Evolutionary conservation across 192 early-diverging fungal species (phyloP).

Genomic region (Gamsiella multidivaricata): DNA sequence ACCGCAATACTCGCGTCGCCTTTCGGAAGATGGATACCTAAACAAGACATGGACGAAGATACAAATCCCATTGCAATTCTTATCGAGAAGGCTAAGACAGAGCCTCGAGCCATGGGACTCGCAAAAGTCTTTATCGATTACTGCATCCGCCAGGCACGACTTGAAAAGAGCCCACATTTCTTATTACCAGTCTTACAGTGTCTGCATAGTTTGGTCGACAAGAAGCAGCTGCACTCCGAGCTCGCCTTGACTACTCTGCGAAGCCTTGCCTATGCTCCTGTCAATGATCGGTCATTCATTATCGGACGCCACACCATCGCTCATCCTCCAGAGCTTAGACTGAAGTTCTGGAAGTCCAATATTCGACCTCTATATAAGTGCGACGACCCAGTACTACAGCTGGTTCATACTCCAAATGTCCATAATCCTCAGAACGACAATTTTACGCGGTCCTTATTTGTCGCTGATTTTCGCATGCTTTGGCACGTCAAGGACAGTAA

Average conservation of each 20-base stretch:
- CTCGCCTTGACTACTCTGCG: background rate
- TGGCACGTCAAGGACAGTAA: background rate
- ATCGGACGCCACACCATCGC: constrained; percentile 2
- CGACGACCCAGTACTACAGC: constrained; percentile 14
- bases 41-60: background rate
- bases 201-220: background rate
- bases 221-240: background rate
- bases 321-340: background rate
- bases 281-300: background rate
- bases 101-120: background rate
- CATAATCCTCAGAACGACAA: constrained; percentile 13
- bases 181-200: background rate
- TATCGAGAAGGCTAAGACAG: background rate
- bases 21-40: constrained; percentile 7
- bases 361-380: background rate
- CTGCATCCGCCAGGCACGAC: background rate
- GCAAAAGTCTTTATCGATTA: constrained; percentile 9
- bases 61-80: constrained; percentile 12
- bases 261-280: constrained; percentile 8
- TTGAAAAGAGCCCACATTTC: background rate
- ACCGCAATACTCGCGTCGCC: background rate
- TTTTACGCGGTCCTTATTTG: constrained; percentile 12
- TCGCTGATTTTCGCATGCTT: constrained; percentile 17
- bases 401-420: background rate
- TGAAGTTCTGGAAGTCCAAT: background rate